A percentile compares a stretch with the other conserved stretches of the same genome.
Evolutionary conservation across 352 stramenopile species (phyloP).

Genomic region (Globisporangium barbulae): DNA sequence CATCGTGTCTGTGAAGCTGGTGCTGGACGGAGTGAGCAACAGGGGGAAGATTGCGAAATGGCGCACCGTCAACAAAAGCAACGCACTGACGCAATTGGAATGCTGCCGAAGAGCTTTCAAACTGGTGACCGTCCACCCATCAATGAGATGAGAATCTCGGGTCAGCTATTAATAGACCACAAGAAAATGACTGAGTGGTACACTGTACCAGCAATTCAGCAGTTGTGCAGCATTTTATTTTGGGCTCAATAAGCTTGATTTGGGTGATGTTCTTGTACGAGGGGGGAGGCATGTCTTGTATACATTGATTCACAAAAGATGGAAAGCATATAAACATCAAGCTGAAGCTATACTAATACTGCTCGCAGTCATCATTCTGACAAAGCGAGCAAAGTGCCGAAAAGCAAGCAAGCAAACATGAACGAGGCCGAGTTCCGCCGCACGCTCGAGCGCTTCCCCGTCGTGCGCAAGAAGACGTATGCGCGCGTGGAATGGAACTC

Average conservation of each 20-base stretch:
- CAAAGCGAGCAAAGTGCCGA: not conserved
- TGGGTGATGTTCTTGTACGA: not conserved
- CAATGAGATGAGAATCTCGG: conserved; percentile 6
- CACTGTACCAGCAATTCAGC: no score
- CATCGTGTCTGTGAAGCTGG: conserved; percentile 6
- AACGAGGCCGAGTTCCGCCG: conserved; percentile 68
- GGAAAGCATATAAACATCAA: no score
- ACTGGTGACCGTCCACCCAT: not conserved
- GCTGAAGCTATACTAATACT: no score
- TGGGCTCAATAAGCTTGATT: not conserved
- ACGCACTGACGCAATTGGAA: conserved; percentile 9
- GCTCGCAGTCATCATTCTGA: no score
- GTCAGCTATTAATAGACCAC: not conserved
- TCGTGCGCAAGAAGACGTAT: conserved; percentile 79
- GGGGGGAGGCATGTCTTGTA: no score
- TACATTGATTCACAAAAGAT: no score
- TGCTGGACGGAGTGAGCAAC: not conserved
- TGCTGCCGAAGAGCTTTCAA: conserved; percentile 3
- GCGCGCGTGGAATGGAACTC: conserved; percentile 79
- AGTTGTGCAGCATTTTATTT: not conserved
- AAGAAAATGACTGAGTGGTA: not conserved
- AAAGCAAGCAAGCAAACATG: conserved; percentile 30
- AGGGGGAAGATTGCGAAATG: conserved; percentile 7
- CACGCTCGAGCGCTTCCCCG: conserved; percentile 66
- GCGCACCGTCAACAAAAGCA: not conserved